Evolutionary conservation across 2,329 filamentous ascomycete species (phyloP).

Genomic region (Camptophora hylomeconis): DNA sequence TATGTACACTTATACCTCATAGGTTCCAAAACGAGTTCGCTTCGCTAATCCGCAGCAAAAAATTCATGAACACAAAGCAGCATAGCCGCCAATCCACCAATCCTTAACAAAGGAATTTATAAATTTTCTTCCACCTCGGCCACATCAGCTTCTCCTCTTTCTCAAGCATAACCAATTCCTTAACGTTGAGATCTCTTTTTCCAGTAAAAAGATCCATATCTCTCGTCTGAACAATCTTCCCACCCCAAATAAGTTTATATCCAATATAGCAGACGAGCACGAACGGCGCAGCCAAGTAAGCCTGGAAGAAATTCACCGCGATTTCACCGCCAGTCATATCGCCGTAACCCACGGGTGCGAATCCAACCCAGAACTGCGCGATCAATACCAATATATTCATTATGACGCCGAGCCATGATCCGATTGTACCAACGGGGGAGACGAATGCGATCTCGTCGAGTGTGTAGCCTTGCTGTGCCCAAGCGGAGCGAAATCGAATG

Average conservation of each 20-base stretch:
- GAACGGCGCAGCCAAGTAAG: constrained; percentile 20
- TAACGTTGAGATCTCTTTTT: constrained; percentile 70
- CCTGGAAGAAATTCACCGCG: constrained; percentile 20
- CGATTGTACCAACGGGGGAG: constrained; percentile 45
- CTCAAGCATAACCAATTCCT: constrained; percentile 67
- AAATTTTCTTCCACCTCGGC: constrained; percentile 65
- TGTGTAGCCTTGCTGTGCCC: constrained; percentile 43
- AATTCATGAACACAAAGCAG: too few species aligned
- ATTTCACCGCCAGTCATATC: constrained; percentile 10
- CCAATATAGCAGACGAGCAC: constrained; percentile 44
- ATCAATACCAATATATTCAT: constrained; percentile 42
- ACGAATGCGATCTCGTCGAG: constrained; percentile 54
- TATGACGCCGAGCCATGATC: constrained; percentile 48
- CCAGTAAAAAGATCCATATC: constrained; percentile 86
- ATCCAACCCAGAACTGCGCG: constrained; percentile 33
- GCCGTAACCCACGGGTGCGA: constrained; percentile 16
- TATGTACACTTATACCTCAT: too few species aligned
- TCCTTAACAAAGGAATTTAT: constrained; percentile 60
- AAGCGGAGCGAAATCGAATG: constrained; percentile 53
- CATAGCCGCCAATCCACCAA: too few species aligned
- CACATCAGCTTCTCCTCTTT: constrained; percentile 56
- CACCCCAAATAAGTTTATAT: constrained; percentile 66
- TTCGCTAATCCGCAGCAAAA: too few species aligned
- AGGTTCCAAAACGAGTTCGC: too few species aligned
- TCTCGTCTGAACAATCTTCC: constrained; percentile 49